Conservation (phyloP, 129 eudicot genomes). For the Ambrosia trifida region DNA sequence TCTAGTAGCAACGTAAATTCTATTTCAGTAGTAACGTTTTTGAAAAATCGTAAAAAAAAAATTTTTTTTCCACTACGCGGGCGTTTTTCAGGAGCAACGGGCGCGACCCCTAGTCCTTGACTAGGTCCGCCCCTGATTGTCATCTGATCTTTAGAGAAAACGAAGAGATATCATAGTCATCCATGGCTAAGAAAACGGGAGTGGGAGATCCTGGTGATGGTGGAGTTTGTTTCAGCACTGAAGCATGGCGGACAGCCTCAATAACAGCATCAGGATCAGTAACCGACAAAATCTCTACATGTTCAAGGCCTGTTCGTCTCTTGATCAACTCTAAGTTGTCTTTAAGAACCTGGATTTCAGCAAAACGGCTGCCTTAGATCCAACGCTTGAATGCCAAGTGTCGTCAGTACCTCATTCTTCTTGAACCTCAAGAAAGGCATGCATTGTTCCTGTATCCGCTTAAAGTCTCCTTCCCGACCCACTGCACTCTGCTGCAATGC, state of each 20-base stretch:
- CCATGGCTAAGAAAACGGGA: constrained; percentile 54
- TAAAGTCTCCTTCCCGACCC: constrained; percentile 57
- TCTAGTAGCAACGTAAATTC: too few species aligned
- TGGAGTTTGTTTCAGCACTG: constrained; percentile 60
- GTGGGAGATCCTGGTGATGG: constrained; percentile 92
- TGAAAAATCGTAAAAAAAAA: too few species aligned
- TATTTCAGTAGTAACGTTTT: too few species aligned
- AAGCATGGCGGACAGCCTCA: constrained; percentile 36
- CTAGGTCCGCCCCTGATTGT: too few species aligned
- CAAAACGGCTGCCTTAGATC: constrained; percentile 75
- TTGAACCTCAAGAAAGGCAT: constrained; percentile 89
- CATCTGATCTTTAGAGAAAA: background rate
- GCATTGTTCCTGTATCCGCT: constrained; percentile 66
- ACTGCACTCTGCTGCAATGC: constrained; percentile 69
- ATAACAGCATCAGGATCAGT: constrained; percentile 50
- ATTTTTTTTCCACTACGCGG: too few species aligned
- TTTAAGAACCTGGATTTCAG: constrained; percentile 70
- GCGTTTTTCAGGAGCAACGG: too few species aligned
- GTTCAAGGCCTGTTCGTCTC: constrained; percentile 71
- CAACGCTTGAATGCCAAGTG: constrained; percentile 80
- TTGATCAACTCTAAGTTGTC: constrained; percentile 63
- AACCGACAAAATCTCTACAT: constrained; percentile 54
- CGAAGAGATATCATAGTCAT: constrained; percentile 8
- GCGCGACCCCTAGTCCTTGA: too few species aligned
- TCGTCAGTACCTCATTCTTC: constrained; percentile 75